Evolutionary conservation across 1,284 basidiomycete genomes (phyloP), one percentile per base, ranked within the genome.

Genomic region (Flammula alnicola): DNA sequence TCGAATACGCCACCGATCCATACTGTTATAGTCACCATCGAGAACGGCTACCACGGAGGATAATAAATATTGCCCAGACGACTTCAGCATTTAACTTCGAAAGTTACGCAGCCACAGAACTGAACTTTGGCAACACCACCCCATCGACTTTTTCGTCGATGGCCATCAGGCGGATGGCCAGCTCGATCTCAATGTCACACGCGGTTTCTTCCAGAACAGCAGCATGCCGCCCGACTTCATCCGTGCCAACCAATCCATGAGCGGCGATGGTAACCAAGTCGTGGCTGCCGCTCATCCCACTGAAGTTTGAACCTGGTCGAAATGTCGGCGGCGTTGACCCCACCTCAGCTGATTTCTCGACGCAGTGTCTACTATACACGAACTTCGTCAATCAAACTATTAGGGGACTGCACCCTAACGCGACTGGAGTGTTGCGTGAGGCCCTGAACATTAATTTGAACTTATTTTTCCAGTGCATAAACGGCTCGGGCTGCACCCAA

Each of bases 181-280:
- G 7, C 38, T 40, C 12, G 23, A 40, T 25, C 9, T 40, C 14
- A 16, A 23, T 7, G 38, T 26, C 38, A 25, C 38, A 4, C 38
- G 38, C 38, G 10, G 22, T 11, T 40, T 40, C 38, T 40, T 25
- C 38, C 22, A 40, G 38, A n/a, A 40, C 38, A n/a, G n/a, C 22
- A 7, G 38, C 20, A 14, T 40, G 22, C 38, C 38, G 5, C 22
- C 23, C 2, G 38, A 22, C 23, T 40, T 25, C 38, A 14, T n/a
- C 23, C 38, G 38, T 11, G 20, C 38, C 9, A 40, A 40, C 22
- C 20, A 23, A 4, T 26, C 38, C 5, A 12, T 23, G 17, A 40
- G 22, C 5, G 12, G n/a, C 3, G 38, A 36, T 20, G 12, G 38
- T 25, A 19, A 10, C 9, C 22, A n/a, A n/a, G 22, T 14, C 12